phyloP scores from a whole-genome alignment of 169 alveolate genomes.

The Perkinsus chesapeaki region DNA sequence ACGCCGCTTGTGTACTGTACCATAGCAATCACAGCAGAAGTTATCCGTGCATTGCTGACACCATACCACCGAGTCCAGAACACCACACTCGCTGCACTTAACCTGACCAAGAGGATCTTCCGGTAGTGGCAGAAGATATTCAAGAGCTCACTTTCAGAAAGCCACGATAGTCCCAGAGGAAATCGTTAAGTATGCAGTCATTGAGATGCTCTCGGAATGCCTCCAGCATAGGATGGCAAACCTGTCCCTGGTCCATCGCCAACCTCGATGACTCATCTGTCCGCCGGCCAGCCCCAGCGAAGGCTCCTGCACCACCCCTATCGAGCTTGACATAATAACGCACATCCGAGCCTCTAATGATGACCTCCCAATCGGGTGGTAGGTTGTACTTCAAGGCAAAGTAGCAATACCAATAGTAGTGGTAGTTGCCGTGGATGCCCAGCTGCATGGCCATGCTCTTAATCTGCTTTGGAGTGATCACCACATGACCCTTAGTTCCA shows the following conservation, averaged over 20 bases:
- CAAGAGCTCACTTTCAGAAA: not conserved
- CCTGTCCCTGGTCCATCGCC: slow-evolving; percentile 1
- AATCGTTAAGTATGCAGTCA: slow-evolving; percentile 9
- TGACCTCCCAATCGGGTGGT: slow-evolving; percentile 7
- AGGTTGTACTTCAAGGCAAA: not conserved
- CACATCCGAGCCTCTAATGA: not conserved
- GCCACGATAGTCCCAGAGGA: slow-evolving; percentile 16
- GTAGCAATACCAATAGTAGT: slow-evolving; percentile 15
- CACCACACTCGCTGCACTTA: slow-evolving; percentile 3
- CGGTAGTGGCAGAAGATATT: not conserved
- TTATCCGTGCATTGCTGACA: slow-evolving; percentile 11
- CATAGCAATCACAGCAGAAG: not conserved
- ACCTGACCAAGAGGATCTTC: not conserved
- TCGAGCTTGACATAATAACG: not conserved
- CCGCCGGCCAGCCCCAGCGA: not conserved
- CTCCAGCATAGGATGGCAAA: slow-evolving; percentile 6
- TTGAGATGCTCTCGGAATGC: not conserved
- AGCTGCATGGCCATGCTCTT: slow-evolving; percentile 3
- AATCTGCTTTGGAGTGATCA: slow-evolving; percentile 6
- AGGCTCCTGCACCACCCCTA: not conserved
- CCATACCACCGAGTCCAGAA: slow-evolving; percentile 1
- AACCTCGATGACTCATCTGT: not conserved
- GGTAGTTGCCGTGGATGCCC: slow-evolving; percentile 13
- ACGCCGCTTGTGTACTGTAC: not conserved
- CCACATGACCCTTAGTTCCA: not conserved